Evolutionary conservation across 1,139 yeast species (phyloP).

Genomic region (Yamadazyma sp.): DNA sequence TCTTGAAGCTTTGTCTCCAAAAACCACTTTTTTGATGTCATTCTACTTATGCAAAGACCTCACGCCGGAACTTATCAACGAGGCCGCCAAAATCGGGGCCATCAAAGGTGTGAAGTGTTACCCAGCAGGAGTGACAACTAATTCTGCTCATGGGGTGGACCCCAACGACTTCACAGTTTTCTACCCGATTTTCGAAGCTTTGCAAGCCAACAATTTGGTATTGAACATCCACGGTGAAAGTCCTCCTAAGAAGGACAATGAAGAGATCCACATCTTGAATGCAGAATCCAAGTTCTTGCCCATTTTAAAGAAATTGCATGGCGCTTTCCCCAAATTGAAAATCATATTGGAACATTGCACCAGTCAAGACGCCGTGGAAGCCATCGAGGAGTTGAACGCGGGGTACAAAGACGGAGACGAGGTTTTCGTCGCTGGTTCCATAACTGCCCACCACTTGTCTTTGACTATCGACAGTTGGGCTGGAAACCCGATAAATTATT

Average conservation of each 20-base stretch:
- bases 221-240: slow-evolving; percentile 95
- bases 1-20: slow-evolving; percentile 69
- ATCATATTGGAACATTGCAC: slow-evolving; percentile 96
- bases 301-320: slow-evolving; percentile 76
- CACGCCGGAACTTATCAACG: slow-evolving; percentile 79
- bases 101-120: slow-evolving; percentile 90
- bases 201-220: slow-evolving; percentile 75
- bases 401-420: slow-evolving; percentile 41
- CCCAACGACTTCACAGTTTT: slow-evolving; percentile 86
- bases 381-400: slow-evolving; percentile 68
- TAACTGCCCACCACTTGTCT: slow-evolving; percentile 92
- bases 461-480: slow-evolving; percentile 95
- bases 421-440: slow-evolving; percentile 79
- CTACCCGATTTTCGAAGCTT: slow-evolving; percentile 84
- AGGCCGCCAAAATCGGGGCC: slow-evolving; percentile 72
- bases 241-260: slow-evolving; percentile 59
- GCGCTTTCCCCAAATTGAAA: slow-evolving; percentile 81
- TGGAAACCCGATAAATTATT: slow-evolving; percentile 89
- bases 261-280: slow-evolving; percentile 77
- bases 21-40: slow-evolving; percentile 88
- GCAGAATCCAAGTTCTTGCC: slow-evolving; percentile 95
- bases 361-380: slow-evolving; percentile 80
- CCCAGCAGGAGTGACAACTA: slow-evolving; percentile 98
- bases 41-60: slow-evolving; percentile 75
- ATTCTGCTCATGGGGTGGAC: slow-evolving; percentile 89